phyloP scores from a whole-genome alignment of 2,329 filamentous ascomycete species.

The Trichoderma atroviride region DNA sequence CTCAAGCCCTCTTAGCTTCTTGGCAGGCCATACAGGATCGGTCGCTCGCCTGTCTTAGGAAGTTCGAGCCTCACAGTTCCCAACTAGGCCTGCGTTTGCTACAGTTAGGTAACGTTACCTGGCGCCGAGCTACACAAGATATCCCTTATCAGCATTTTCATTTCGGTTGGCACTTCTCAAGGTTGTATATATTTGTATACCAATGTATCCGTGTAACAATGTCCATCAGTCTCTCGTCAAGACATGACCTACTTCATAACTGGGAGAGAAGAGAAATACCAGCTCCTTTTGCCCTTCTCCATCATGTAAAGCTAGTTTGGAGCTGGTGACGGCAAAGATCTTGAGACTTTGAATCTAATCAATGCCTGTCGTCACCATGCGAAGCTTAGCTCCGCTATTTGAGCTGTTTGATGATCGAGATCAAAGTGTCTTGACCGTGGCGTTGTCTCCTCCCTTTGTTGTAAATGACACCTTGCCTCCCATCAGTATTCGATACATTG shows the following conservation, averaged over 20 bases:
- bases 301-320: background rate
- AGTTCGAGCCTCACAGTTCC: conserved; percentile 24
- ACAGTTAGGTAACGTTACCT: conserved; percentile 27
- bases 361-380: background rate
- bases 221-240: background rate
- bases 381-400: background rate
- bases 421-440: background rate
- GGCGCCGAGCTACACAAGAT: conserved; percentile 3
- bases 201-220: background rate
- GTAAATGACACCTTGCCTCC: background rate
- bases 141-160: background rate
- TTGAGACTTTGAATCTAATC: background rate
- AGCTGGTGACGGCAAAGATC: background rate
- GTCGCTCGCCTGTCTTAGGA: conserved; percentile 24
- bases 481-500: background rate
- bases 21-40: conserved; percentile 23
- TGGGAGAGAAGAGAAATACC: background rate
- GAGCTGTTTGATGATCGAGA: background rate
- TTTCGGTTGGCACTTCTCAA: background rate
- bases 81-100: conserved; percentile 9
- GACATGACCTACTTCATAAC: background rate
- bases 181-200: conserved; percentile 9
- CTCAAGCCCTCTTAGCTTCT: background rate
- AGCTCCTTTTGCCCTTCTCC: background rate
- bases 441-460: background rate